These are phyloP conservation scores for Magnaporthiopsis incrustans DNA, from an alignment of 2,329 filamentous ascomycete species.

Conservation along the genomic window DNA sequence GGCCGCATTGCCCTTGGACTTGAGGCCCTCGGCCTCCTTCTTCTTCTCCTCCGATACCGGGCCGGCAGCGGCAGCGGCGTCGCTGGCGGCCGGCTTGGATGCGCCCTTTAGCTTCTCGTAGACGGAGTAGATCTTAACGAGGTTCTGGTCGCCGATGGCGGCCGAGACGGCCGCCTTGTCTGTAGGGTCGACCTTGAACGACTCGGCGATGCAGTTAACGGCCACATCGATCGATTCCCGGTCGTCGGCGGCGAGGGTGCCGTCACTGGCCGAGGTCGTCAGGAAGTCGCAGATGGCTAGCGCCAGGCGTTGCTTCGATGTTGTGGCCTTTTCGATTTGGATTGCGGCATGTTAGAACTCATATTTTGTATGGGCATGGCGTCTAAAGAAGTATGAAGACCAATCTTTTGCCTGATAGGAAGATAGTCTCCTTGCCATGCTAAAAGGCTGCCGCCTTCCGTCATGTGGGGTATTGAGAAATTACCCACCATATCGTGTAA, in stretches of 20 bases:
- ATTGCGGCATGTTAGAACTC: neutral
- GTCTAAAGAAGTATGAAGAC: neutral
- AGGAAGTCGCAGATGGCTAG: constrained; percentile 98
- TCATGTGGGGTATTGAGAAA: neutral
- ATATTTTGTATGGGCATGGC: neutral
- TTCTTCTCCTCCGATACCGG: constrained; percentile 50
- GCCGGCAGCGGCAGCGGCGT: constrained; percentile 23
- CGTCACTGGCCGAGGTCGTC: constrained; percentile 72
- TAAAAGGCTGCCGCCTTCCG: neutral
- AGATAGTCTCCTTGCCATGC: too few relatives aligned
- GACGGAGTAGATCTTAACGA: constrained; percentile 86
- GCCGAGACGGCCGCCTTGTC: constrained; percentile 65
- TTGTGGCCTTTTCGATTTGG: constrained; percentile 29
- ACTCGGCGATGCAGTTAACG: constrained; percentile 86
- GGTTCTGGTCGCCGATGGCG: constrained; percentile 77
- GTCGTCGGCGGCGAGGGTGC: constrained; percentile 81
- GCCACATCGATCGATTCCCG: constrained; percentile 91
- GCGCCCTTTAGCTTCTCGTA: constrained; percentile 85
- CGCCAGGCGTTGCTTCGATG: constrained; percentile 75
- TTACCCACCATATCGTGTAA: neutral
- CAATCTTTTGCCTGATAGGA: neutral
- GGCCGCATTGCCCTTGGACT: constrained; percentile 84
- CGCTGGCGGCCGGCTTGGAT: constrained; percentile 27
- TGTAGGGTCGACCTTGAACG: constrained; percentile 87
- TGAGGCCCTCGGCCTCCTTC: constrained; percentile 78